phyloP scores from a whole-genome alignment of 176 grass and related monocot species.

The Themeda triandra region DNA sequence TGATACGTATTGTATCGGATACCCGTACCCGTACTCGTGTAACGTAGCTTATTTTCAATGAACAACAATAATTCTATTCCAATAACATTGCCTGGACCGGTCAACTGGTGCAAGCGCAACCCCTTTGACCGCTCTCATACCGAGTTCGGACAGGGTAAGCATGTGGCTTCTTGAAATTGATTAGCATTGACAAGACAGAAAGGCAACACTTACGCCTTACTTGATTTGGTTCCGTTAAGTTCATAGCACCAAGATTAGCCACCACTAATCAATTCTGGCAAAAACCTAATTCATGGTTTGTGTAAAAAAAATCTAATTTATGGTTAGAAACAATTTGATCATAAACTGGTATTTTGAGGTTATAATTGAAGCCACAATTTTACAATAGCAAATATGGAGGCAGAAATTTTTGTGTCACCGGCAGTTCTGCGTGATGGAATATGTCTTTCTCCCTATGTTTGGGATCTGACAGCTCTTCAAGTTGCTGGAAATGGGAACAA shows the following conservation, averaged over 20 bases:
- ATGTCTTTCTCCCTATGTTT: conserved; percentile 13
- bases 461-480: conserved; percentile 40
- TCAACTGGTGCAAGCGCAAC: background rate
- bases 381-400: conserved; percentile 22
- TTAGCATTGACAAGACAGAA: background rate
- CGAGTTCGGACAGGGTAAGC: background rate
- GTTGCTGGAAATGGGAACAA: conserved; percentile 32
- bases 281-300: background rate
- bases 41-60: background rate
- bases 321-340: background rate
- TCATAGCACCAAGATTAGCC: conserved; percentile 14
- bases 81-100: background rate
- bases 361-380: conserved; percentile 30
- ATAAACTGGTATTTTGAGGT: background rate
- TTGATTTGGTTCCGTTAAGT: background rate
- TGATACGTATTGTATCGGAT: no score
- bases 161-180: background rate
- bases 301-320: conserved; percentile 11
- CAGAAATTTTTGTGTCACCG: background rate
- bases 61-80: background rate
- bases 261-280: background rate
- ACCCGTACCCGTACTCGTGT: no score
- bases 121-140: background rate
- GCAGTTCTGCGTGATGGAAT: conserved; percentile 16
- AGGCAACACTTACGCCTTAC: background rate